These are phyloP conservation scores for Mesotaenium endlicherianum DNA, from an alignment of 139 green algal species.

Conservation along the genomic window DNA sequence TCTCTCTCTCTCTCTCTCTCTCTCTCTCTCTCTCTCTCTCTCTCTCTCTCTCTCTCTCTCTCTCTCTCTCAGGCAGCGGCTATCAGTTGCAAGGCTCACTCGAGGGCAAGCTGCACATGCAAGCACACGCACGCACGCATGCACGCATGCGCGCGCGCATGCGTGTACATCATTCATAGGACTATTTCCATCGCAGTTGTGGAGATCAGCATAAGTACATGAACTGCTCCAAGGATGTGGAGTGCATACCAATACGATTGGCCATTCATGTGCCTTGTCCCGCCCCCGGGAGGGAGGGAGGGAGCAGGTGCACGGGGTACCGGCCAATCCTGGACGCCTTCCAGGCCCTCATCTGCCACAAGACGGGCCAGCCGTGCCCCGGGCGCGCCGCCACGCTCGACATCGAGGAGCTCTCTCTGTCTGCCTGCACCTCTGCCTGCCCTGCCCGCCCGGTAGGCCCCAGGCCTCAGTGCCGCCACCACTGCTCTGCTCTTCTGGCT, in stretches of 20 bases:
- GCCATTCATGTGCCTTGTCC: background rate
- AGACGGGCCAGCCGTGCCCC: background rate
- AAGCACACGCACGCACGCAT: too few species aligned
- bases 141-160: too few species aligned
- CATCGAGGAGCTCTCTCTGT: too few species aligned
- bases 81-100: too few species aligned
- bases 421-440: conserved; percentile 45
- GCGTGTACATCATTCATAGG: background rate
- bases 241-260: background rate
- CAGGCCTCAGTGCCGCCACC: too few species aligned
- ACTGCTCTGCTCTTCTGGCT: too few species aligned
- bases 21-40: background rate
- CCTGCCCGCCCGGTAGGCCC: conserved; percentile 33
- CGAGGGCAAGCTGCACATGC: too few species aligned
- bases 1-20: background rate
- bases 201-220: background rate
- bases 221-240: background rate
- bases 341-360: conserved; percentile 13
- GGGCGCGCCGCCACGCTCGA: too few species aligned
- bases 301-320: conserved; percentile 74
- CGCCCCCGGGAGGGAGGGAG: too few species aligned
- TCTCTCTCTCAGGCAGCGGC: too few species aligned
- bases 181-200: background rate
- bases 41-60: background rate
- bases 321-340: conserved; percentile 67